Evolutionary conservation across 1,139 yeast species (phyloP).

Genomic region (Magnusiomyces magnusii): DNA sequence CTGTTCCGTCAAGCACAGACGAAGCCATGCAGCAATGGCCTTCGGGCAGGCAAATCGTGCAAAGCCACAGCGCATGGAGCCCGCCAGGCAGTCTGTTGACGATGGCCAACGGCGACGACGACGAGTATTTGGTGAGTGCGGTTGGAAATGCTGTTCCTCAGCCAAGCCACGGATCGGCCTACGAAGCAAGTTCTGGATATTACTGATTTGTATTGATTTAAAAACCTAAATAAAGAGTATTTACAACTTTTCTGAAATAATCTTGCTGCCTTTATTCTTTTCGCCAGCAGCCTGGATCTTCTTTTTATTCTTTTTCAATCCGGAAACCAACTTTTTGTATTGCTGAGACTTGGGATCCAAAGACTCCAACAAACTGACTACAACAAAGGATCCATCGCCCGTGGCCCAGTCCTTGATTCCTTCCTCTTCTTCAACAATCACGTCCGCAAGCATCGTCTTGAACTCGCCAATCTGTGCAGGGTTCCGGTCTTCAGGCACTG

Average conservation of each 20-base stretch:
- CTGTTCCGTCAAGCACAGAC: slow-evolving; percentile 24
- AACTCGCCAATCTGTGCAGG: slow-evolving; percentile 43
- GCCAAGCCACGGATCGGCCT: background rate
- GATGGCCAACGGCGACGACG: background rate
- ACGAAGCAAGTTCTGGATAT: no score
- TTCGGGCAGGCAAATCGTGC: slow-evolving; percentile 31
- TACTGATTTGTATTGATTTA: no score
- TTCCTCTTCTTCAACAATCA: slow-evolving; percentile 30
- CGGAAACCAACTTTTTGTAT: slow-evolving; percentile 42
- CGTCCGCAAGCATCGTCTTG: slow-evolving; percentile 43
- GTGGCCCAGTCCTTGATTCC: slow-evolving; percentile 61
- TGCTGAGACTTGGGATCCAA: slow-evolving; percentile 14
- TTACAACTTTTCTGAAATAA: slow-evolving; percentile 41
- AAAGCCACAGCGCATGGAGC: slow-evolving; percentile 25
- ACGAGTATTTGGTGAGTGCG: background rate
- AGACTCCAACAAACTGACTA: slow-evolving; percentile 43
- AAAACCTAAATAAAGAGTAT: no score
- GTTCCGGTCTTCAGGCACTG: slow-evolving; percentile 32
- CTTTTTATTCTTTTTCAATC: slow-evolving; percentile 39
- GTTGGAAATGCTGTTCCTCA: background rate
- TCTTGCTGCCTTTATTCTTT: slow-evolving; percentile 74
- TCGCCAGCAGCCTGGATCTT: slow-evolving; percentile 40
- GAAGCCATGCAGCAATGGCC: slow-evolving; percentile 30
- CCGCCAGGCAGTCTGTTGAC: slow-evolving; percentile 20
- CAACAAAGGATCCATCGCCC: slow-evolving; percentile 71